Evolutionary conservation across 768 basidiomycete genomes (phyloP).

Genomic region (Boletus sensibilis): DNA sequence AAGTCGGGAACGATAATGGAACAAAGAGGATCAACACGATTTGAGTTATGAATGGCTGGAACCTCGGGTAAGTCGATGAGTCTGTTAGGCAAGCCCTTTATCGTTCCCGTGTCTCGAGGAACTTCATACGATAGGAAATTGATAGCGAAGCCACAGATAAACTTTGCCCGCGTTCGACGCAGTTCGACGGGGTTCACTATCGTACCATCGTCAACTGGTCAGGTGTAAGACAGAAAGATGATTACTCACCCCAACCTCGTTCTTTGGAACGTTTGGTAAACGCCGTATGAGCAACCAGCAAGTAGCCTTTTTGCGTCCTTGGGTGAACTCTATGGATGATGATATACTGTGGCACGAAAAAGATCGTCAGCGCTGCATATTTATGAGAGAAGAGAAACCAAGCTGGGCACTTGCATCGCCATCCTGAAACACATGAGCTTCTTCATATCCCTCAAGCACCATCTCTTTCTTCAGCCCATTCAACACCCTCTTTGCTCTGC

Average conservation of each 20-base stretch:
- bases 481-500: constrained; percentile 63
- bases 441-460: constrained; percentile 80
- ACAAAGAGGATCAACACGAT: constrained; percentile 65
- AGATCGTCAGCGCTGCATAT: constrained; percentile 1
- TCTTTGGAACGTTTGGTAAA: constrained; percentile 82
- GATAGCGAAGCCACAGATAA: constrained; percentile 76
- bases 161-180: constrained; percentile 73
- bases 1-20: constrained; percentile 81
- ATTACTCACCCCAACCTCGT: constrained; percentile 70
- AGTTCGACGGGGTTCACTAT: constrained; percentile 84
- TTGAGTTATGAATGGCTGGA: constrained; percentile 57
- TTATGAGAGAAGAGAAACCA: neutral
- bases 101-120: constrained; percentile 45
- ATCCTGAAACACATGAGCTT: constrained; percentile 97
- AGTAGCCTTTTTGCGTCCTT: constrained; percentile 83
- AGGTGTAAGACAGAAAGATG: neutral
- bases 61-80: constrained; percentile 65
- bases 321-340: constrained; percentile 91
- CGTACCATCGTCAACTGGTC: neutral
- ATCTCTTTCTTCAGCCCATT: constrained; percentile 92
- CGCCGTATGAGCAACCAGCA: constrained; percentile 90
- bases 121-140: constrained; percentile 63
- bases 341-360: constrained; percentile 68
- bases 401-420: constrained; percentile 66
- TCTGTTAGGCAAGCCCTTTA: constrained; percentile 72